These are phyloP conservation scores for Boletales sp. DNA, from an alignment of 768 basidiomycete genomes.

Conservation along the genomic window DNA sequence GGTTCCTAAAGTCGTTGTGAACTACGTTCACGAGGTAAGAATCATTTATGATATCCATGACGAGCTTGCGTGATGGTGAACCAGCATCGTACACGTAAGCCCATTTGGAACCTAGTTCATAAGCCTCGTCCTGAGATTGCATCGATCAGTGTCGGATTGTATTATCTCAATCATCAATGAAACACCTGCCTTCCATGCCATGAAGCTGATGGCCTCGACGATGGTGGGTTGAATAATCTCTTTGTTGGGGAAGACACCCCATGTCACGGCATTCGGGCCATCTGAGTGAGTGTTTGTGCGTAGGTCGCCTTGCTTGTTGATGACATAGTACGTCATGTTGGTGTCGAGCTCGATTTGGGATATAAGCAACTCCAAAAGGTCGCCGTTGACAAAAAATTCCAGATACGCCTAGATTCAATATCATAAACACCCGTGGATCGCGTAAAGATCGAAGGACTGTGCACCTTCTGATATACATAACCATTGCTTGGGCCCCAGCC, in stretches of 20 bases:
- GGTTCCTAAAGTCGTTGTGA: constrained; percentile 90
- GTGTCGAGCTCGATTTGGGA: constrained; percentile 81
- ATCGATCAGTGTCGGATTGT: constrained; percentile 6
- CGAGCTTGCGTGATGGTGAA: constrained; percentile 70
- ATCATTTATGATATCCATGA: constrained; percentile 74
- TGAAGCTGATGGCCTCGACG: constrained; percentile 95
- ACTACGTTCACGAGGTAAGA: constrained; percentile 92
- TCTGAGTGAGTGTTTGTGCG: constrained; percentile 93
- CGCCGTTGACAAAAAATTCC: constrained; percentile 87
- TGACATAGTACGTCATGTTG: constrained; percentile 93
- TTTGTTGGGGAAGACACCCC: constrained; percentile 97
- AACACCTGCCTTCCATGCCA: constrained; percentile 87
- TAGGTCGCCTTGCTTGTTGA: constrained; percentile 93
- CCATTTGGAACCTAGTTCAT: constrained; percentile 90
- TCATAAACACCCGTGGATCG: not conserved
- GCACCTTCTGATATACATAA: constrained; percentile 92
- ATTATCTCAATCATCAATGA: not conserved
- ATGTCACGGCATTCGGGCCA: constrained; percentile 97
- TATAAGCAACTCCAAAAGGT: constrained; percentile 67
- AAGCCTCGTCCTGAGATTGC: constrained; percentile 80
- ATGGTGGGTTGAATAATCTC: constrained; percentile 96
- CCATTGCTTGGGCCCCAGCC: constrained; percentile 96
- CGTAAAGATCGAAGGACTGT: constrained; percentile 5
- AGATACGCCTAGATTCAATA: constrained; percentile 73
- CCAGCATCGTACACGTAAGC: constrained; percentile 78